Evolutionary conservation across 2,329 filamentous ascomycete genomes (phyloP), one percentile per base, ranked within the genome.

Genomic region (Alternaria triticimaculans): DNA sequence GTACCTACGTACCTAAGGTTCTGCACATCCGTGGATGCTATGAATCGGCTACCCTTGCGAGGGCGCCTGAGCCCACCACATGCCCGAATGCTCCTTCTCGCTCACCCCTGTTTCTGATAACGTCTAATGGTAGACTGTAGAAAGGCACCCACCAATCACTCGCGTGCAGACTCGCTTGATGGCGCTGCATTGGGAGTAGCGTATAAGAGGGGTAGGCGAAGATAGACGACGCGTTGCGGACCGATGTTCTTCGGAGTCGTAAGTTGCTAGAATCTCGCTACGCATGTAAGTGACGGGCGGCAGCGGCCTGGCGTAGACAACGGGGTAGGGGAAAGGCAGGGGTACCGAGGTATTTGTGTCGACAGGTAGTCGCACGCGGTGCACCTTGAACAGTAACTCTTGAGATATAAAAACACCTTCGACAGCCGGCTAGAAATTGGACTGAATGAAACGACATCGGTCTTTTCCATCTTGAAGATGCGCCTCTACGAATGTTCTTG

Each of bases 51-150:
- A 64, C 61, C 64, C 64, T 45, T 66, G 61, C 51, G 30, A 45
- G 6, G 20, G n/a, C 50, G 51, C 54, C 21, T 50, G 59, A 59
- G 55, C 23, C 49, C 46, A 26, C 21, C 21, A 23, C 51, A 18
- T 46, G 44, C 53, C 10, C 45, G 57, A 55, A 58, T 55, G 60
- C 49, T 60, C 57, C 33, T 49, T 57, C 58, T 66, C 61, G 64
- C 64, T 62, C 55, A 64, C 64, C 64, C 64, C 49, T 64, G 64
- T 59, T 59, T 62, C 64, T 55, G 46, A 58, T 59, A 66, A 21
- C 60, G 60, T 33, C n/a, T n/a, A n/a, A n/a, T n/a, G n/a, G 49
- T 37, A 23, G 23, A 23, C 14, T n/a, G 49, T 53, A 33, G 49
- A 53, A 41, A 33, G 18, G 23, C 18, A 11, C 26, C 30, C 8